Evolutionary conservation across 2,329 filamentous ascomycete genomes (phyloP).

Genomic region (Fusarium camptoceras): DNA sequence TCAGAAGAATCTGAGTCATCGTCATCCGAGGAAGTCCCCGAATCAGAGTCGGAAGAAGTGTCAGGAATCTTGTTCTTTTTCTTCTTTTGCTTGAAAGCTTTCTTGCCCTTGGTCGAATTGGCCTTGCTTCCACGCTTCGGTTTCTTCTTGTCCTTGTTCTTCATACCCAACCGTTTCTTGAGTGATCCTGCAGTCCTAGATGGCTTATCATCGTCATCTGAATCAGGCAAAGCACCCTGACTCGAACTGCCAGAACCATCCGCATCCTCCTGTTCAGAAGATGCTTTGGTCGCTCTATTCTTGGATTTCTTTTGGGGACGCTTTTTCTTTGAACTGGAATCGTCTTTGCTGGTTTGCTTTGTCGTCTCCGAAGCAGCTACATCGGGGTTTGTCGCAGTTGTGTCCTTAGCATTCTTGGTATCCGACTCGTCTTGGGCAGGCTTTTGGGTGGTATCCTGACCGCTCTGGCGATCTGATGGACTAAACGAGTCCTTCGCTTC

Average conservation of each 20-base stretch:
- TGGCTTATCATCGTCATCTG: conserved; percentile 28
- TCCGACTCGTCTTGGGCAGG: conserved; percentile 30
- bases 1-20: conserved; percentile 44
- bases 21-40: conserved; percentile 38
- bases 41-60: conserved; percentile 33
- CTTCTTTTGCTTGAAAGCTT: conserved; percentile 23
- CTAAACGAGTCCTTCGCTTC: conserved; percentile 31
- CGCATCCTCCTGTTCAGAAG: conserved; percentile 15
- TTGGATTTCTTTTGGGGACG: conserved; percentile 27
- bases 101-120: conserved; percentile 20
- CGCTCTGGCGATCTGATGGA: conserved; percentile 36
- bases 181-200: neutral
- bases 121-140: conserved; percentile 5
- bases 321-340: conserved; percentile 30
- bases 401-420: conserved; percentile 20
- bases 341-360: conserved; percentile 19
- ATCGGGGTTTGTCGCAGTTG: conserved; percentile 15
- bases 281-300: conserved; percentile 5
- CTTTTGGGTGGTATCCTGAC: conserved; percentile 30
- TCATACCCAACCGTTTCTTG: conserved; percentile 32
- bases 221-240: conserved; percentile 28
- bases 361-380: conserved; percentile 14
- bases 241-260: conserved; percentile 27
- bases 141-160: conserved; percentile 28
- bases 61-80: conserved; percentile 18